phyloP scores from a whole-genome alignment of 192 early-diverging fungal species.

The Coemansia furcata region DNA sequence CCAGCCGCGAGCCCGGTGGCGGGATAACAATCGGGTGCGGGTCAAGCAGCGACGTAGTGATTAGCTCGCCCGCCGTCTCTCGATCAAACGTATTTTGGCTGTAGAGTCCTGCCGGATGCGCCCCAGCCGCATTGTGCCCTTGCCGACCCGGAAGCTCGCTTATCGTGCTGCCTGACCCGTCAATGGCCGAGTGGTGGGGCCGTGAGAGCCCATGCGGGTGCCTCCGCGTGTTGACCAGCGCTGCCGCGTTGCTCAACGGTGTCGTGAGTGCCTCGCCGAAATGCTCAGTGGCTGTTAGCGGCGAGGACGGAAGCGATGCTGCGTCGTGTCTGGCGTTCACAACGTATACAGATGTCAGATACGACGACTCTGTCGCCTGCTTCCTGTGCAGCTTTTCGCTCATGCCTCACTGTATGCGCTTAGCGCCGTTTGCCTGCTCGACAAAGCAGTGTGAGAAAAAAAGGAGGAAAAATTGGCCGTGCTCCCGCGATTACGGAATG shows the following conservation, averaged over 20 bases:
- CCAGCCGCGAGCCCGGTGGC: slow-evolving; percentile 44
- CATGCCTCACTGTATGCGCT: slow-evolving; percentile 7
- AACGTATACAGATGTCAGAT: slow-evolving; percentile 11
- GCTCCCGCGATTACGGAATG: slow-evolving; percentile 1
- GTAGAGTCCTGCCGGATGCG: not conserved
- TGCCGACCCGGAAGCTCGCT: not conserved
- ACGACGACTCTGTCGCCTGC: slow-evolving; percentile 13
- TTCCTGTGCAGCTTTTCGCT: slow-evolving; percentile 13
- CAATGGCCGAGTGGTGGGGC: not conserved
- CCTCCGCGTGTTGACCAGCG: slow-evolving; percentile 19
- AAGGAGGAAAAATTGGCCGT: not conserved
- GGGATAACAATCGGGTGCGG: slow-evolving; percentile 50
- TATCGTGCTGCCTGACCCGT: slow-evolving; percentile 26
- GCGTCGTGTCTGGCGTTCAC: slow-evolving; percentile 8
- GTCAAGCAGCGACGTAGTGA: slow-evolving; percentile 43
- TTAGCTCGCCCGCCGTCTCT: not conserved
- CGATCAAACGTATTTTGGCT: slow-evolving; percentile 10
- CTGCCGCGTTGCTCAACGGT: slow-evolving; percentile 29
- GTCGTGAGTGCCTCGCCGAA: not conserved
- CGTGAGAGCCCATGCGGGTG: slow-evolving; percentile 4
- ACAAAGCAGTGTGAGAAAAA: slow-evolving; percentile 1
- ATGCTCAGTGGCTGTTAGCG: not conserved
- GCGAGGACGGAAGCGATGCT: slow-evolving; percentile 13
- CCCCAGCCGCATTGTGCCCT: not conserved
- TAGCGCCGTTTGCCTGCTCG: not conserved